Evolutionary conservation across 345 rosid species (phyloP).

Genomic region (Arabidopsis arenosa): DNA sequence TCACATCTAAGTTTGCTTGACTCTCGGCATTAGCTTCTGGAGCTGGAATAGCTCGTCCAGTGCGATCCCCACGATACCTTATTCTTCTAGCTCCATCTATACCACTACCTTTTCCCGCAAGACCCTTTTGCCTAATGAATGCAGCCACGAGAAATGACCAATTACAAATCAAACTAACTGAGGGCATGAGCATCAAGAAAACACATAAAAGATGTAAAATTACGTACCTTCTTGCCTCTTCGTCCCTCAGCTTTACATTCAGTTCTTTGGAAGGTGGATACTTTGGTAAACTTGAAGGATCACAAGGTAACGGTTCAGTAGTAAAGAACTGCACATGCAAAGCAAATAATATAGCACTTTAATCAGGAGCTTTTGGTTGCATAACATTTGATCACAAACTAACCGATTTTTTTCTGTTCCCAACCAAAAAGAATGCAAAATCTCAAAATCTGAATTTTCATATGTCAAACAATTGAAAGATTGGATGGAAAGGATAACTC

Average conservation of each 20-base stretch:
- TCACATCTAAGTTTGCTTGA: slow-evolving; percentile 70
- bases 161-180: slow-evolving; percentile 15
- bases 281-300: slow-evolving; percentile 83
- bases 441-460: neutral
- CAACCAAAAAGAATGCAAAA: neutral
- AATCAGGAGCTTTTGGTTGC: slow-evolving; percentile 9
- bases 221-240: slow-evolving; percentile 76
- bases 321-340: slow-evolving; percentile 71
- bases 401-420: neutral
- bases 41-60: slow-evolving; percentile 73
- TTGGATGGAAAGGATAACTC: slow-evolving; percentile 41
- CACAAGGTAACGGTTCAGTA: slow-evolving; percentile 79
- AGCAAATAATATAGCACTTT: slow-evolving; percentile 19
- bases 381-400: slow-evolving; percentile 26
- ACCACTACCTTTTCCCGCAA: slow-evolving; percentile 55
- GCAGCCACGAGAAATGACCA: slow-evolving; percentile 36
- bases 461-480: slow-evolving; percentile 1
- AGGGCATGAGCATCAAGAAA: slow-evolving; percentile 26
- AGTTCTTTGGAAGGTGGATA: slow-evolving; percentile 95
- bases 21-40: slow-evolving; percentile 92
- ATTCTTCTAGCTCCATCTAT: slow-evolving; percentile 63
- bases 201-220: neutral
- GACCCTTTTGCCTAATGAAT: slow-evolving; percentile 59
- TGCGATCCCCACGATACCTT: slow-evolving; percentile 56
- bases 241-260: slow-evolving; percentile 79